Evolutionary conservation across 148 eudicot species (phyloP).

Genomic region (Rhododendron williamsianum): DNA sequence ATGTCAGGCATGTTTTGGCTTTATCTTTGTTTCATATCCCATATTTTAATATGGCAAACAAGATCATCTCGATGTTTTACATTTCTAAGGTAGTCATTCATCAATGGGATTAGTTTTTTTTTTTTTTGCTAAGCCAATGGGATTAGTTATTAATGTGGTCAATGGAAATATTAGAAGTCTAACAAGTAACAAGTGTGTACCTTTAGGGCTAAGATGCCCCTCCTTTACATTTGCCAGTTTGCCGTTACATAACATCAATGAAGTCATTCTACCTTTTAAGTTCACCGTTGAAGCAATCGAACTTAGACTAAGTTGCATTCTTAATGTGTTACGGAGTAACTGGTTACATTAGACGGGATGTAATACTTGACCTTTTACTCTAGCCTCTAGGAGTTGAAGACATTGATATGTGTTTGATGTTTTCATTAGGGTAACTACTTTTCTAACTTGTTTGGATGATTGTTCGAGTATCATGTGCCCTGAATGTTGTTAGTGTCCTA

Average conservation of each 20-base stretch:
- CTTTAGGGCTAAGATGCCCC: neutral
- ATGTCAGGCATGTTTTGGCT: slow-evolving; percentile 36
- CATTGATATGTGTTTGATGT: neutral
- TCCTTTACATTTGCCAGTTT: neutral
- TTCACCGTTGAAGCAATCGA: neutral
- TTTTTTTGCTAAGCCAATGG: neutral
- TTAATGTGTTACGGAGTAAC: neutral
- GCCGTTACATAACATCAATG: neutral
- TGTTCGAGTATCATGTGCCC: neutral
- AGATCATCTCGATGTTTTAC: neutral
- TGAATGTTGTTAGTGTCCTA: neutral
- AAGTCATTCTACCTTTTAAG: neutral
- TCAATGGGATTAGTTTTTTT: neutral
- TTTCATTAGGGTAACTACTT: neutral
- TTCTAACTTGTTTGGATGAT: neutral
- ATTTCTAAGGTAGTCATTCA: neutral
- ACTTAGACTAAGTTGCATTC: neutral
- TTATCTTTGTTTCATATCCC: neutral
- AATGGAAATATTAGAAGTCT: neutral
- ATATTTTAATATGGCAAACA: neutral
- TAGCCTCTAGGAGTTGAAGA: neutral
- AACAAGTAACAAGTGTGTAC: neutral
- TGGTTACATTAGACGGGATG: neutral
- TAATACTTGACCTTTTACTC: neutral
- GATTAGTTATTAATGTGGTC: neutral